Evolutionary conservation across 805 yeast species (phyloP), one percentile per base, ranked within the genome.

Genomic region (Scheffersomyces lignosus): DNA sequence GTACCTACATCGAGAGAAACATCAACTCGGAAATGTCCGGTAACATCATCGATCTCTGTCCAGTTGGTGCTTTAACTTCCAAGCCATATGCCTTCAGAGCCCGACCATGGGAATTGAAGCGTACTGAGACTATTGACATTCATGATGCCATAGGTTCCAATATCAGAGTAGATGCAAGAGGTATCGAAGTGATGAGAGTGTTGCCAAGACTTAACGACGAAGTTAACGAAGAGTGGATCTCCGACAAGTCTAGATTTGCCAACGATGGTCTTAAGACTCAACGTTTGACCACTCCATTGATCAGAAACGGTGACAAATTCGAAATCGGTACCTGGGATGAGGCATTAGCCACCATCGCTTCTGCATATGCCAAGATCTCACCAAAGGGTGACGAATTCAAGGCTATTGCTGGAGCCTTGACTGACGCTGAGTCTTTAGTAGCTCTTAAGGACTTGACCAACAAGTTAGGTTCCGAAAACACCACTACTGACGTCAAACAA

Each of bases 81-180:
- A 87, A 87, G 65, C 96, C 96, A 17, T 87, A 87, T 54, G 89
- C 96, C n/a, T 87, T 87, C 75, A 81, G 79, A 58, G 95, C 95
- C 12, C 78, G 96, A 59, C 95, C 96, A 20, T 87, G 96, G 96
- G 96, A 87, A 66, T 76, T 87, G 60, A 87, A 86, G 70, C 80
- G 86, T 71, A 86, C 95, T 32, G 96, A 87, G 64, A 75, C 91
- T 35, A 76, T 87, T 51, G 96, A 87, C 61, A 93, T 87, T 10
- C 63, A 80, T 68, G 96, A 87, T 62, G 96, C 81, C 15, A 59
- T 87, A 25, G 96, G 96, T 17, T 82, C 91, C 29, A 84, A 81
- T 54, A 77, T 87, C 47, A 76, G 96, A 59, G 88, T 87, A 36
- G 96, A 87, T 62, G 78, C 91, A 36, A 77, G 93, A 64, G 96